These are phyloP conservation scores for Lasiodiplodia sp. DNA, from an alignment of 2,329 filamentous ascomycete species.

Conservation along the genomic window DNA sequence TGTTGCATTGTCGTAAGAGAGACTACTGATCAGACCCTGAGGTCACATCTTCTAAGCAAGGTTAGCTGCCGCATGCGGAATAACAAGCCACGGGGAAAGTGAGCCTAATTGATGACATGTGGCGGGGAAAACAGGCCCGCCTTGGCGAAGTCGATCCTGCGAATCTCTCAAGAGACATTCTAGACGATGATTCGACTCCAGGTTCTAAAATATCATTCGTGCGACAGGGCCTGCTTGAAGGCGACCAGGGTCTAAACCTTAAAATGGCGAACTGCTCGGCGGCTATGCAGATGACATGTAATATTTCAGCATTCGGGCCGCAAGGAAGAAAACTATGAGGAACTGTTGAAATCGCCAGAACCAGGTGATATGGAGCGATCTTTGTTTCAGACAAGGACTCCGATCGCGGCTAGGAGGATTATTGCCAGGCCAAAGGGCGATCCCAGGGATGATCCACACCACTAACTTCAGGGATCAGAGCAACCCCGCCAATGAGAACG, in stretches of 20 bases:
- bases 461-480: too few relatives aligned
- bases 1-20: neutral
- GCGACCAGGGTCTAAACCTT: neutral
- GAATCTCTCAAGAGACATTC: neutral
- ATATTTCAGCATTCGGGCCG: neutral
- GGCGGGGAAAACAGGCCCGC: neutral
- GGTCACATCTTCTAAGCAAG: neutral
- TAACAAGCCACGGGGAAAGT: neutral
- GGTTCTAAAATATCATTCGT: neutral
- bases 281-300: slow-evolving; percentile 13
- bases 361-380: too few relatives aligned
- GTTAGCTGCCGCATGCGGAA: neutral
- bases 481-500: too few relatives aligned
- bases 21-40: slow-evolving; percentile 1
- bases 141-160: neutral
- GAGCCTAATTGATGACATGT: neutral
- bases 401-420: too few relatives aligned
- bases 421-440: too few relatives aligned
- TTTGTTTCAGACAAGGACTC: too few relatives aligned
- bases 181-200: neutral
- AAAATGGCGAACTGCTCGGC: slow-evolving; percentile 4
- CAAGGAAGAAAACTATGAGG: neutral
- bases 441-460: too few relatives aligned
- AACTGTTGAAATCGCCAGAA: neutral
- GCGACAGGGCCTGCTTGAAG: slow-evolving; percentile 2